A percentile compares a stretch with the other conserved stretches of the same genome.
Evolutionary conservation across 768 basidiomycete genomes (phyloP).

Genomic region (Tricholoma sp.): DNA sequence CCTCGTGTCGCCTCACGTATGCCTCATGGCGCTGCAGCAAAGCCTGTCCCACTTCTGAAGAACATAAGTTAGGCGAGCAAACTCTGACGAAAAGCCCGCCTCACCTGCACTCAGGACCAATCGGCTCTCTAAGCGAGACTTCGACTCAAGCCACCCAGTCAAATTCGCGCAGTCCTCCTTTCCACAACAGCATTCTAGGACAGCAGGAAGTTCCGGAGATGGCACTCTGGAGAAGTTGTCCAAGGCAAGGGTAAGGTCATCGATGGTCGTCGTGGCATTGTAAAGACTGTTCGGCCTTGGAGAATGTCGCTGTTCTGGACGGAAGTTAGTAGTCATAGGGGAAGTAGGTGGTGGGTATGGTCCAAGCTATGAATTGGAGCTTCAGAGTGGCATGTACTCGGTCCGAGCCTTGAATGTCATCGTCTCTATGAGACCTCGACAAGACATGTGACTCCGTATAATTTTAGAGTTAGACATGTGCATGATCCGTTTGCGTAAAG

Average conservation of each 20-base stretch:
- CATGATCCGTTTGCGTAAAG: too few species aligned
- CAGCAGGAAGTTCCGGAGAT: conserved; percentile 61
- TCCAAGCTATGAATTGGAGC: not conserved
- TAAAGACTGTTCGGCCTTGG: conserved; percentile 46
- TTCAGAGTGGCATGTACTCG: not conserved
- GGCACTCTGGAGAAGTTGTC: conserved; percentile 66
- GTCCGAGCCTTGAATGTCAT: too few species aligned
- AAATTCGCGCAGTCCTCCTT: conserved; percentile 61
- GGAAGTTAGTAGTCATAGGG: conserved; percentile 18
- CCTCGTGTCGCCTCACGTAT: conserved; percentile 72
- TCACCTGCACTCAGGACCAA: conserved; percentile 83
- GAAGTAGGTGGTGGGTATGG: not conserved
- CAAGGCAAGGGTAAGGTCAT: conserved; percentile 74
- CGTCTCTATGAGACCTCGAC: too few species aligned
- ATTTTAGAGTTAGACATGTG: too few species aligned
- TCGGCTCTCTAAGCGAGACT: conserved; percentile 68
- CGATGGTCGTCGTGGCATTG: conserved; percentile 58
- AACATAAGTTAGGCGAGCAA: conserved; percentile 2
- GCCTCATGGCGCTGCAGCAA: conserved; percentile 83
- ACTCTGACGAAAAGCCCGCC: conserved; percentile 20
- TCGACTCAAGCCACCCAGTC: conserved; percentile 57
- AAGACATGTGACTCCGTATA: not conserved
- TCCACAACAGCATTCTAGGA: conserved; percentile 61
- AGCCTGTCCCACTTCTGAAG: conserved; percentile 84
- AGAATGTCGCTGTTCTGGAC: conserved; percentile 45